Conservation (phyloP, 1,284 basidiomycete species). For the Sporisorium scitamineum region DNA sequence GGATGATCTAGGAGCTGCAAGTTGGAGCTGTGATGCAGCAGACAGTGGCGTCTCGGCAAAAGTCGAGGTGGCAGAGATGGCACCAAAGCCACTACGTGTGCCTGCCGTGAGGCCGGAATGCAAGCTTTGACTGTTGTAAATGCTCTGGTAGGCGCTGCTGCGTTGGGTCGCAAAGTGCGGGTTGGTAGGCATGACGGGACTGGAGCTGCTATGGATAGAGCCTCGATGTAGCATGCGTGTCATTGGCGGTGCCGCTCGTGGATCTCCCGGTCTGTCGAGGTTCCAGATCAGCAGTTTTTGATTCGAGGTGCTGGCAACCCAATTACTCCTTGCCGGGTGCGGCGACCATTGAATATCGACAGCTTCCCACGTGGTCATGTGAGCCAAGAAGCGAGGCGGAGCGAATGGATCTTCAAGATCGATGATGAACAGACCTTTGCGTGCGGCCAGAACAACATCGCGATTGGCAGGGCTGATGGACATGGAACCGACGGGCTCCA, state of each 20-base stretch:
- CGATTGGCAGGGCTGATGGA: slow-evolving; percentile 66
- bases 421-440: slow-evolving; percentile 95
- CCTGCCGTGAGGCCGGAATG: slow-evolving; percentile 41
- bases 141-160: slow-evolving; percentile 42
- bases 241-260: slow-evolving; percentile 28
- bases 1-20: slow-evolving; percentile 35
- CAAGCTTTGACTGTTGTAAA: slow-evolving; percentile 40
- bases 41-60: slow-evolving; percentile 31
- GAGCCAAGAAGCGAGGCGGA: slow-evolving; percentile 90
- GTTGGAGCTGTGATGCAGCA: slow-evolving; percentile 16
- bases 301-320: slow-evolving; percentile 93
- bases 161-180: slow-evolving; percentile 34
- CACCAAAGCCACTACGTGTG: slow-evolving; percentile 36
- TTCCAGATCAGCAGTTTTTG: slow-evolving; percentile 99
- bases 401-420: slow-evolving; percentile 88
- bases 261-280: slow-evolving; percentile 72
- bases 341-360: slow-evolving; percentile 96
- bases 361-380: slow-evolving; percentile 96
- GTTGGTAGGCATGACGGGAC: slow-evolving; percentile 38
- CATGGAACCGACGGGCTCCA: slow-evolving; percentile 68
- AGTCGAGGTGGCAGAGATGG: slow-evolving; percentile 22
- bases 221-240: slow-evolving; percentile 29
- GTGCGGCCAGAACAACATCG: slow-evolving; percentile 70
- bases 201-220: slow-evolving; percentile 37
- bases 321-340: slow-evolving; percentile 83